Evolutionary conservation across 2,329 filamentous ascomycete genomes (phyloP).

Genomic region (Pyricularia grisea): DNA sequence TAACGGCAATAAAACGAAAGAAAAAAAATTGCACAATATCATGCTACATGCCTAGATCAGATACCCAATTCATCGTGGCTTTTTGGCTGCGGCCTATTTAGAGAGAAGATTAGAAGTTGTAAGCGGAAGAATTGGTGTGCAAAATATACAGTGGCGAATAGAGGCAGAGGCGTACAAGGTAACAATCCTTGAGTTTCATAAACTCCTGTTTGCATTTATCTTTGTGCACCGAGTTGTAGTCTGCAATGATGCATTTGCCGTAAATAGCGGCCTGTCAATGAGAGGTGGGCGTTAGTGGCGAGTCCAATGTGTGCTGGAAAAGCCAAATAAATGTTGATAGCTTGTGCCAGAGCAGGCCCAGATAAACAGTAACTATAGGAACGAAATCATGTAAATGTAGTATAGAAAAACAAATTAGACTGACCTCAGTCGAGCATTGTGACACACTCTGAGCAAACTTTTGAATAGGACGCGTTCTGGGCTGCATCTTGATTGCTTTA

Average conservation of each 20-base stretch:
- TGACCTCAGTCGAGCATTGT: slow-evolving; percentile 46
- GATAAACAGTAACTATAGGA: not conserved
- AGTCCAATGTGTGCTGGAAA: not conserved
- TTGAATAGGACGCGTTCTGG: slow-evolving; percentile 39
- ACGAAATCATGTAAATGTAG: not conserved
- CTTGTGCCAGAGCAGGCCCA: not conserved
- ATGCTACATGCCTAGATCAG: not conserved
- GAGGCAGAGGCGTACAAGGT: slow-evolving; percentile 54
- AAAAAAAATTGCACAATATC: not conserved
- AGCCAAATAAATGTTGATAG: not conserved
- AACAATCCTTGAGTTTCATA: slow-evolving; percentile 76
- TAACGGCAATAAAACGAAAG: slow-evolving; percentile 5
- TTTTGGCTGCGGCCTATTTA: slow-evolving; percentile 14
- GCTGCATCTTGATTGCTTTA: slow-evolving; percentile 20
- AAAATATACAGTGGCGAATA: not conserved
- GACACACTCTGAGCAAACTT: slow-evolving; percentile 44
- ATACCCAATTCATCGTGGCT: slow-evolving; percentile 4
- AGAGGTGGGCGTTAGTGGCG: not conserved
- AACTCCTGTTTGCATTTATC: slow-evolving; percentile 88
- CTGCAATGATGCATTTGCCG: slow-evolving; percentile 81
- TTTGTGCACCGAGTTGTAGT: slow-evolving; percentile 85
- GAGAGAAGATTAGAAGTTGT: not conserved
- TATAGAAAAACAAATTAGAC: slow-evolving; percentile 3
- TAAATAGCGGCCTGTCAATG: slow-evolving; percentile 64
- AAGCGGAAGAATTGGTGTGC: not conserved